phyloP scores from a whole-genome alignment of 306 rosid genomes.

The Prinsepia uniflora region DNA sequence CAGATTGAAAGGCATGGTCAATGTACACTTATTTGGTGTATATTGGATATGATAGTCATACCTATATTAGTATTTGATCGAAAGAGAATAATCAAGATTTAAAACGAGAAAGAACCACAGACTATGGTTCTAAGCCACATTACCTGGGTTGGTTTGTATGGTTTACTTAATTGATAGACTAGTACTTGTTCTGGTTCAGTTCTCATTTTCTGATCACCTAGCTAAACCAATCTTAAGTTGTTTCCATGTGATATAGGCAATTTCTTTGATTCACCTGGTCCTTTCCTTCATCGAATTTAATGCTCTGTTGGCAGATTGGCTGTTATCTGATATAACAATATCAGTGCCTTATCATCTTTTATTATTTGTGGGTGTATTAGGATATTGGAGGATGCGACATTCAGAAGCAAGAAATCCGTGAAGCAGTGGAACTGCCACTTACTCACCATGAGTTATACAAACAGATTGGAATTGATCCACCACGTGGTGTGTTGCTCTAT shows the following conservation, averaged over 20 bases:
- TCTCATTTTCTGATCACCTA: too few relatives aligned
- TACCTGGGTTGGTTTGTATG: background rate
- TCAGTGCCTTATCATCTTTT: background rate
- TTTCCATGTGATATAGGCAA: background rate
- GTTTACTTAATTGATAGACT: background rate
- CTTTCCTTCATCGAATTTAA: background rate
- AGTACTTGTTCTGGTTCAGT: background rate
- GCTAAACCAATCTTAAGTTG: background rate
- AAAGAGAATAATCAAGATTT: background rate
- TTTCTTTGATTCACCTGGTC: background rate
- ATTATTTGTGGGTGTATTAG: slow-evolving; percentile 23
- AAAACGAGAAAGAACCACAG: background rate
- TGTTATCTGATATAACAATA: background rate
- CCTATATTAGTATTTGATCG: background rate
- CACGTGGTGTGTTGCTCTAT: slow-evolving; percentile 97
- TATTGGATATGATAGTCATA: background rate
- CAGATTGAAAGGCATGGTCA: background rate
- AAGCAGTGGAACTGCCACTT: slow-evolving; percentile 96
- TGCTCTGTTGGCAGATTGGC: background rate
- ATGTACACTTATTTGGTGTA: background rate
- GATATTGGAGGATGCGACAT: slow-evolving; percentile 99
- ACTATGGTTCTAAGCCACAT: background rate
- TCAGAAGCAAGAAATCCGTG: slow-evolving; percentile 99
- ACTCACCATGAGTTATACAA: slow-evolving; percentile 95
- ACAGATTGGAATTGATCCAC: slow-evolving; percentile 99